Conservation (phyloP, 257 asterid genomes). For the Fraxinus excelsior region DNA sequence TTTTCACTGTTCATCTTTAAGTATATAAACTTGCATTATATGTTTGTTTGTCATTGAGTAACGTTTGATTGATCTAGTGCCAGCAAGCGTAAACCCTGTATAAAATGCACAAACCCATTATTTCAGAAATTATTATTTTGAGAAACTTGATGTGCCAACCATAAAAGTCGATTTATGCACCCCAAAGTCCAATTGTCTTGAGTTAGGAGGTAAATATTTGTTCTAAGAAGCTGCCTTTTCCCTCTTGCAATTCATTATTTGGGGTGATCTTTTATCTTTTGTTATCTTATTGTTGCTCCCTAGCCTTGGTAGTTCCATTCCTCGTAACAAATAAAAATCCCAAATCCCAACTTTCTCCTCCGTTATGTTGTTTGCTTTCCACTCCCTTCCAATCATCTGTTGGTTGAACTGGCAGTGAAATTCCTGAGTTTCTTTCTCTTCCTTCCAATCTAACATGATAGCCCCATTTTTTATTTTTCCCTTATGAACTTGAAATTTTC, state of each 20-base stretch:
- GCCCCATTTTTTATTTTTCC: neutral
- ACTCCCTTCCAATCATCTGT: neutral
- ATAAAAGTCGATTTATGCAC: neutral
- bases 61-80: neutral
- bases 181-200: neutral
- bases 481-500: neutral
- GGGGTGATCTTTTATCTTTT: neutral
- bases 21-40: constrained; percentile 1
- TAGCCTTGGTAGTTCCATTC: neutral
- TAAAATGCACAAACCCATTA: constrained; percentile 20
- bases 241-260: neutral
- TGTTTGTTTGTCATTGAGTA: neutral
- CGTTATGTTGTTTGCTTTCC: neutral
- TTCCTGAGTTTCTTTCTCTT: neutral
- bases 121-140: neutral
- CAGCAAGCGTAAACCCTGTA: neutral
- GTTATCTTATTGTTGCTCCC: neutral
- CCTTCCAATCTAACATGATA: neutral
- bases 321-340: neutral
- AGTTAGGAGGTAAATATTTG: constrained; percentile 8
- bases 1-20: neutral
- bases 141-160: neutral
- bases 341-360: neutral
- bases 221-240: constrained; percentile 15
- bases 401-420: neutral